A percentile compares a stretch with the other conserved stretches of the same genome.
These are phyloP conservation scores for Copromyces sp. DNA, from an alignment of 495 filamentous ascomycete genomes.

Conservation along the genomic window DNA sequence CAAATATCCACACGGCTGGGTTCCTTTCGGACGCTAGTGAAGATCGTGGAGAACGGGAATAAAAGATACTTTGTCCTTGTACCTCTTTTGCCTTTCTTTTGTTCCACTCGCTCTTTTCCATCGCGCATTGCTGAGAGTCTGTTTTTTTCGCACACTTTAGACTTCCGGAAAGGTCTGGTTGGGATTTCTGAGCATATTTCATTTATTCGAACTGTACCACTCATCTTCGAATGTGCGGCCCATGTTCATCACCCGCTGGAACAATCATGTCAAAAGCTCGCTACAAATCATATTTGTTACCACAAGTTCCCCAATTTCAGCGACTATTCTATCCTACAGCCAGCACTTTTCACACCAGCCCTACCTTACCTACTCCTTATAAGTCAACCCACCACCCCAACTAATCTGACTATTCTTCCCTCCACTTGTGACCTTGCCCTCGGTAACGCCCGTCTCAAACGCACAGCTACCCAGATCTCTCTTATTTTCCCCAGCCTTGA, in stretches of 20 bases:
- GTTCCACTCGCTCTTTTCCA: not conserved
- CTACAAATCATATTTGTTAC: not conserved
- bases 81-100: not conserved
- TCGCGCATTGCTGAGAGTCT: too few species aligned
- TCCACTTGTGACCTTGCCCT: constrained; percentile 31
- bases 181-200: not conserved
- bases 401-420: constrained; percentile 37
- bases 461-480: constrained; percentile 71
- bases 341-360: not conserved
- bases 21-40: not conserved
- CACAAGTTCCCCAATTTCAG: not conserved
- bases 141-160: not conserved
- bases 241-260: too few species aligned
- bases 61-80: not conserved
- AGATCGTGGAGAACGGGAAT: not conserved
- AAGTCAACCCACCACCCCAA: constrained; percentile 44
- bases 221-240: too few species aligned
- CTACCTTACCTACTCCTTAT: constrained; percentile 21
- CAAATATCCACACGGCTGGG: not conserved
- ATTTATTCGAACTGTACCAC: too few species aligned
- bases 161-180: not conserved
- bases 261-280: not conserved
- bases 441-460: constrained; percentile 45
- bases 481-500: constrained; percentile 37
- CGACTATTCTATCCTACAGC: not conserved